Conservation (phyloP, 129 eudicot species). For the Ambrosia artemisiifolia region DNA sequence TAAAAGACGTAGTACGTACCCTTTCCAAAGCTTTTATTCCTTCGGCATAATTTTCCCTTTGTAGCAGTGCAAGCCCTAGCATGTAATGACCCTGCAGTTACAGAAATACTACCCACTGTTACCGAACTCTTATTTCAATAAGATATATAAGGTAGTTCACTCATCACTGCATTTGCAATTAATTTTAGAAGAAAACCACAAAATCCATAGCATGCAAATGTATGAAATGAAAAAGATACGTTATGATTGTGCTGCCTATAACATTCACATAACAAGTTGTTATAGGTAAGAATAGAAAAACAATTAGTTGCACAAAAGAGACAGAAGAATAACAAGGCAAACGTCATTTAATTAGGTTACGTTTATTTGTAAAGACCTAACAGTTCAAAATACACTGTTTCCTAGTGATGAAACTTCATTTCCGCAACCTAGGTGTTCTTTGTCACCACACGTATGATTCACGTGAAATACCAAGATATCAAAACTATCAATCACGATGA, state of each 20-base stretch:
- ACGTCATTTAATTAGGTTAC: neutral
- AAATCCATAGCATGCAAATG: neutral
- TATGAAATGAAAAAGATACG: neutral
- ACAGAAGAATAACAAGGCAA: neutral
- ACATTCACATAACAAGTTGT: neutral
- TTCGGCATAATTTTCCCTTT: constrained; percentile 50
- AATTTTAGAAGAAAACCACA: neutral
- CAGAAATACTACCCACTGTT: constrained; percentile 12
- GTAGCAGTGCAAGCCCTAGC: constrained; percentile 79
- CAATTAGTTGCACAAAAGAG: neutral
- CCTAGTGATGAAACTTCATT: neutral
- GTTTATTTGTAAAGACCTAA: neutral
- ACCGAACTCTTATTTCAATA: neutral
- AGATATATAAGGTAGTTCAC: constrained; percentile 5
- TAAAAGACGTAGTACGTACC: no score
- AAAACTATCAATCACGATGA: neutral
- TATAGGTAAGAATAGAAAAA: neutral
- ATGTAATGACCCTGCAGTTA: constrained; percentile 73
- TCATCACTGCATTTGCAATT: neutral
- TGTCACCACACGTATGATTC: constrained; percentile 2
- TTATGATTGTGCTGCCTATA: neutral
- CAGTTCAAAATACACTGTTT: neutral
- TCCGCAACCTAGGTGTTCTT: neutral
- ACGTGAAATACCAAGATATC: constrained; percentile 4
- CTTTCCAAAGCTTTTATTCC: constrained; percentile 71